Evolutionary conservation across 2,329 filamentous ascomycete species (phyloP).

Genomic region (Spiromastix sp.): DNA sequence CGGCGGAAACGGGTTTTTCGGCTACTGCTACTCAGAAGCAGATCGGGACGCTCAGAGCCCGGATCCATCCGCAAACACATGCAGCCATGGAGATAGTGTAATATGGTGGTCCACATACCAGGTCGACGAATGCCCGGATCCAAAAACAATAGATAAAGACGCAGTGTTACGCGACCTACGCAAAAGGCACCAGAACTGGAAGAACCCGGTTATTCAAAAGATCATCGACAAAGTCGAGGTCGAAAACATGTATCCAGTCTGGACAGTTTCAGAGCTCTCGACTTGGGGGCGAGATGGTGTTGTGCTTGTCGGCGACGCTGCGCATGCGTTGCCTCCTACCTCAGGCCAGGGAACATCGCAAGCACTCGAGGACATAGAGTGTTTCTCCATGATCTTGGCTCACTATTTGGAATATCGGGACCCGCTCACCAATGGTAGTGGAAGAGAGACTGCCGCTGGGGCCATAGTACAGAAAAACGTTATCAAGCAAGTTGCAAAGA

Average conservation of each 20-base stretch:
- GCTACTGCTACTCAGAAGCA: conserved; percentile 32
- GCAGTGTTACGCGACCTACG: conserved; percentile 27
- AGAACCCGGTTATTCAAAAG: conserved; percentile 33
- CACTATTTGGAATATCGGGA: conserved; percentile 17
- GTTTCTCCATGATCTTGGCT: conserved; percentile 33
- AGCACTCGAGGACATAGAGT: conserved; percentile 45
- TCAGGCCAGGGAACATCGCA: conserved; percentile 47
- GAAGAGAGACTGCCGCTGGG: neutral
- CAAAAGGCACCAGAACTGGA: conserved; percentile 35
- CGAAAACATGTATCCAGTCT: conserved; percentile 39
- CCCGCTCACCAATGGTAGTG: neutral
- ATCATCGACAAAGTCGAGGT: conserved; percentile 30
- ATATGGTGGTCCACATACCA: conserved; percentile 39
- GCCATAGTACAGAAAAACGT: conserved; percentile 11
- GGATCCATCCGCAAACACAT: conserved; percentile 12
- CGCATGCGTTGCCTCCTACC: conserved; percentile 45
- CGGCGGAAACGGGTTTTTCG: conserved; percentile 42
- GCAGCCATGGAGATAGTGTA: conserved; percentile 22
- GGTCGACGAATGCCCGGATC: conserved; percentile 22
- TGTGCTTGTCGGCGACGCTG: conserved; percentile 47
- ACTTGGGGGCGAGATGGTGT: conserved; percentile 39
- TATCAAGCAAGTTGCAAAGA: conserved; percentile 19
- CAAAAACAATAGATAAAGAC: conserved; percentile 20
- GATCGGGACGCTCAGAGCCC: conserved; percentile 12
- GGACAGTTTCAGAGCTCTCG: conserved; percentile 37